Evolutionary conservation across 2,329 filamentous ascomycete genomes (phyloP), one percentile per base, ranked within the genome.

Genomic region (Epichloe baconii): DNA sequence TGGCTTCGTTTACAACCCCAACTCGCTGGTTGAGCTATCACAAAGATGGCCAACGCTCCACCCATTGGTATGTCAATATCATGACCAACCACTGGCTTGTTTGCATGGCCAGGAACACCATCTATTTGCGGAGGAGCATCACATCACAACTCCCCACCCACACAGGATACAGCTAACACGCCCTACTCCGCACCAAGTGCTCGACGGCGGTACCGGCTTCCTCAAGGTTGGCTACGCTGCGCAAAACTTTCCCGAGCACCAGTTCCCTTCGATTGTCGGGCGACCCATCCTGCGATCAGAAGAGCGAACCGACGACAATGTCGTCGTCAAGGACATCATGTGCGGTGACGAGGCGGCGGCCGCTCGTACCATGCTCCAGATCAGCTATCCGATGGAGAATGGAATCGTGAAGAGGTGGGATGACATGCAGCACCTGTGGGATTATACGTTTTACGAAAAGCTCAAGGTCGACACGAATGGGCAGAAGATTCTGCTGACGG

Each of bases 341-440:
- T 97, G 91, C 72, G 93, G 93, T 67, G 93, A 98, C 73, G 91
- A 98, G 73, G 93, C 93, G 47, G 90, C 93, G 15, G 89, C 89
- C 50, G 91, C 93, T 58, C 83, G 93, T 64, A 95, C 87, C 56
- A 95, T 96, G 89, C 82, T 98, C 55, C 93, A 98, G 71, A 94
- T 98, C 66, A 95, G 86, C 70, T 98, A 98, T 68, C 93, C 93
- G 61, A 98, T 98, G 93, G 93, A 98, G 71, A 98, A 98, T 68
- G 93, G 93, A 63, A 97, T 98, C 63, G 89, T 98, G 59, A 97
- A 96, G 80, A 90, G 89, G 66, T 98, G 93, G 93, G 93, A 98
- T 61, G 93, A 98, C 70, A 98, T 98, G 93, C 88, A 95, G 75
- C 91, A 97, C 66, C 83, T 98, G 51, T 98, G 93, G 93, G 91